These are phyloP conservation scores for Auriscalpium vulgare DNA, from an alignment of 768 basidiomycete species.

Conservation along the genomic window DNA sequence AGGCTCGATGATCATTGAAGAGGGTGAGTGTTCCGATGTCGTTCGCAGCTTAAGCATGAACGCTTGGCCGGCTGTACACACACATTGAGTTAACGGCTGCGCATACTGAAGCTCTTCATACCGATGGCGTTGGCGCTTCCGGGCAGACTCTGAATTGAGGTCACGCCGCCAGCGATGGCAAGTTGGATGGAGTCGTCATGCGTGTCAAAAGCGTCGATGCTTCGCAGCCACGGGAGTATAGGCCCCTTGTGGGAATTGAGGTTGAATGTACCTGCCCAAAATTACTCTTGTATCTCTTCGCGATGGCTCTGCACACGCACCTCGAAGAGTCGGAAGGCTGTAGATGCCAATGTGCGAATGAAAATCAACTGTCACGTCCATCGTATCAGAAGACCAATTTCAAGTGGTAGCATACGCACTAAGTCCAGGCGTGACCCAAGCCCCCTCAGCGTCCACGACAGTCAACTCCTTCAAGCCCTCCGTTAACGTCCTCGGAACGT, in stretches of 20 bases:
- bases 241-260: slow-evolving; percentile 61
- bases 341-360: slow-evolving; percentile 70
- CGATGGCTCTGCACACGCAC: slow-evolving; percentile 23
- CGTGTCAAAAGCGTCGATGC: slow-evolving; percentile 79
- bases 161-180: slow-evolving; percentile 82
- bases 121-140: slow-evolving; percentile 74
- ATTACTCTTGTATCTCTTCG: neutral
- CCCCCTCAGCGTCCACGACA: slow-evolving; percentile 50
- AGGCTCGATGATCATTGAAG: slow-evolving; percentile 81
- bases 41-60: slow-evolving; percentile 81
- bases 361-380: slow-evolving; percentile 26
- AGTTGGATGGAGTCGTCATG: slow-evolving; percentile 71
- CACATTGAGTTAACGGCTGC: slow-evolving; percentile 7
- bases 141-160: slow-evolving; percentile 74
- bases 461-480: slow-evolving; percentile 30
- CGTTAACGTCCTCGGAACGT: slow-evolving; percentile 26
- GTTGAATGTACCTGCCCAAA: slow-evolving; percentile 39
- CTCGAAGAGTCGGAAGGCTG: slow-evolving; percentile 45
- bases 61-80: slow-evolving; percentile 67
- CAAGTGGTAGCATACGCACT: slow-evolving; percentile 30
- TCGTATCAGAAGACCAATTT: neutral
- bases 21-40: slow-evolving; percentile 66
- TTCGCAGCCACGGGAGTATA: slow-evolving; percentile 70
- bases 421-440: slow-evolving; percentile 61
- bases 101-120: slow-evolving; percentile 22